Evolutionary conservation across 257 asterid genomes (phyloP).

Genomic region (Salvia splendens): DNA sequence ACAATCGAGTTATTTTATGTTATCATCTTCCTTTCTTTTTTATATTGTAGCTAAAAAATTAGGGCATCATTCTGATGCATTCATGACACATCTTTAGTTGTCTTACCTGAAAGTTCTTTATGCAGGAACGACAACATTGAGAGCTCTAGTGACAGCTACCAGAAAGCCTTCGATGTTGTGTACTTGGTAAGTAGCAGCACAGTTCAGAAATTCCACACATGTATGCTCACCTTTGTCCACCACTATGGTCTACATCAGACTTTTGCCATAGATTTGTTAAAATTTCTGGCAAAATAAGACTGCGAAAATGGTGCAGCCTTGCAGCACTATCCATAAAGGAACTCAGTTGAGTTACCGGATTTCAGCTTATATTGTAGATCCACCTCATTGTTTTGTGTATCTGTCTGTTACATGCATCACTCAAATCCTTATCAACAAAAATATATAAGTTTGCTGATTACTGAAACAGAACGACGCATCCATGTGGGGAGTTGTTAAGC

Average conservation of each 20-base stretch:
- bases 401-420: constrained; percentile 7
- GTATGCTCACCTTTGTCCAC: constrained; percentile 5
- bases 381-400: constrained; percentile 1
- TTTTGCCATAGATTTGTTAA: neutral
- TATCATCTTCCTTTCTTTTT: neutral
- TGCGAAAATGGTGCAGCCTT: neutral
- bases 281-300: neutral
- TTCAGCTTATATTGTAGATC: constrained; percentile 6
- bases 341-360: constrained; percentile 1
- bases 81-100: constrained; percentile 8
- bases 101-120: constrained; percentile 29
- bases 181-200: constrained; percentile 56
- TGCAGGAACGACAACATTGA: constrained; percentile 81
- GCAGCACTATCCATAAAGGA: neutral
- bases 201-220: constrained; percentile 1
- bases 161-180: constrained; percentile 72
- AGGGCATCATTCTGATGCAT: constrained; percentile 2
- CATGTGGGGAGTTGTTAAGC: constrained; percentile 78
- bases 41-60: constrained; percentile 1
- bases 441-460: constrained; percentile 13
- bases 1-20: neutral
- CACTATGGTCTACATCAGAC: constrained; percentile 9
- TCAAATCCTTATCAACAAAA: neutral
- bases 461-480: constrained; percentile 71
- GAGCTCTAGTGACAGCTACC: constrained; percentile 67